Evolutionary conservation across 2,329 filamentous ascomycete genomes (phyloP).

Genomic region (Fonsecaea multimorphosa): DNA sequence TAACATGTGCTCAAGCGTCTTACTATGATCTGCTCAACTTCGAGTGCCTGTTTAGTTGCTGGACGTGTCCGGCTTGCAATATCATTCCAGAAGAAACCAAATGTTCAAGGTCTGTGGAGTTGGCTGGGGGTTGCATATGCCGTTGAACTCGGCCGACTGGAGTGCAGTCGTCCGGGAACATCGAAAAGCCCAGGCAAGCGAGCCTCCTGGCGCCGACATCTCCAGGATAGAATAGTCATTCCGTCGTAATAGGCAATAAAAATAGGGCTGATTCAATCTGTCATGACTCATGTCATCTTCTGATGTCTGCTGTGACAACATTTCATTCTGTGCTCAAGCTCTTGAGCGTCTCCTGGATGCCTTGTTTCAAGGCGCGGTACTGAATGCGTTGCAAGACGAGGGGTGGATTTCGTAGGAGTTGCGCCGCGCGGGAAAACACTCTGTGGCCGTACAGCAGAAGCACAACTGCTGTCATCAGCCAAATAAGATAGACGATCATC

Average conservation of each 20-base stretch:
- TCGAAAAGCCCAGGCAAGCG: neutral
- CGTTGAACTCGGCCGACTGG: neutral
- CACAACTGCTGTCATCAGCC: slow-evolving; percentile 48
- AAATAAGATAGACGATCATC: slow-evolving; percentile 46
- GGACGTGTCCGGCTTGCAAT: neutral
- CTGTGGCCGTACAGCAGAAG: slow-evolving; percentile 46
- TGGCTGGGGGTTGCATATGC: neutral
- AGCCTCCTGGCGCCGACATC: neutral
- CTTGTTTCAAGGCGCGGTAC: slow-evolving; percentile 21
- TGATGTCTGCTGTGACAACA: neutral
- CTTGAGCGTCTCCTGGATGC: slow-evolving; percentile 19
- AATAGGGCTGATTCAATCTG: neutral
- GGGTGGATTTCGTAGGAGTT: slow-evolving; percentile 17
- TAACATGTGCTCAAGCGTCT: neutral
- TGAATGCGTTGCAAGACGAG: slow-evolving; percentile 17
- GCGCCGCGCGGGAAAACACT: slow-evolving; percentile 22
- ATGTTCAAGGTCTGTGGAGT: neutral
- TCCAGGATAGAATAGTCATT: neutral
- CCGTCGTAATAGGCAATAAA: neutral
- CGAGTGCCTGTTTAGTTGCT: neutral
- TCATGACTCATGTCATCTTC: neutral
- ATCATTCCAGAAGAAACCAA: neutral
- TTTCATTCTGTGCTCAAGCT: slow-evolving; percentile 13
- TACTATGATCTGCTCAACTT: neutral
- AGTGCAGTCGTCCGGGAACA: neutral